A percentile compares a stretch with the other conserved stretches of the same genome.
These are phyloP conservation scores for Arabis alpina DNA, from an alignment of 345 rosid genomes.

Conservation along the genomic window DNA sequence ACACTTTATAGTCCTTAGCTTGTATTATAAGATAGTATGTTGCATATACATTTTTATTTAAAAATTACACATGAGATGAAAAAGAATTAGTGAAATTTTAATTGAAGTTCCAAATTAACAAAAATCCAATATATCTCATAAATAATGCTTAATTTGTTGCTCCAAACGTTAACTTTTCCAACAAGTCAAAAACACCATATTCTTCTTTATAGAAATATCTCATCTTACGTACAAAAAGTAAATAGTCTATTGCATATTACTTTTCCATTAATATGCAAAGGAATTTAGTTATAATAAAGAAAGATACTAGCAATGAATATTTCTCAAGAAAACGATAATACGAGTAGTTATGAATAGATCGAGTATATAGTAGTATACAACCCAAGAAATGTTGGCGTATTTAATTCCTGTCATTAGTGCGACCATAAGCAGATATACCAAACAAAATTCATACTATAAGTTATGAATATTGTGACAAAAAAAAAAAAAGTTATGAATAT, in stretches of 20 bases:
- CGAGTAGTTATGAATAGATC: too few relatives aligned
- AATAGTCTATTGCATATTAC: background rate
- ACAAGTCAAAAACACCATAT: conserved; percentile 21
- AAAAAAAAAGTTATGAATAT: too few relatives aligned
- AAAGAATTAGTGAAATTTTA: too few relatives aligned
- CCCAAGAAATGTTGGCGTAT: conserved; percentile 23
- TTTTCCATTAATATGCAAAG: background rate
- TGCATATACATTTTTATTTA: too few relatives aligned
- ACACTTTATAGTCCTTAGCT: too few relatives aligned
- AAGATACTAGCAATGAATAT: too few relatives aligned
- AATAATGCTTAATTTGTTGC: background rate
- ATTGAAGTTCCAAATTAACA: background rate
- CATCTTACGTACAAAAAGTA: background rate
- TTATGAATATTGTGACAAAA: too few relatives aligned
- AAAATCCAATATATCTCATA: background rate
- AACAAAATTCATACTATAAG: background rate
- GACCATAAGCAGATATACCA: conserved; percentile 30
- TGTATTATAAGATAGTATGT: too few relatives aligned
- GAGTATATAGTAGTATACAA: background rate
- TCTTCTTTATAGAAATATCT: background rate
- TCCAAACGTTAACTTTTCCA: conserved; percentile 3
- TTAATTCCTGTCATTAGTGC: conserved; percentile 26
- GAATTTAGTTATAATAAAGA: background rate
- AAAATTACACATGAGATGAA: too few relatives aligned
- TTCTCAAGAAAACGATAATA: too few relatives aligned